Base-by-base conservation (phyloP, 116 monocot genomes). In the Papilionanthe hybrid region DNA sequence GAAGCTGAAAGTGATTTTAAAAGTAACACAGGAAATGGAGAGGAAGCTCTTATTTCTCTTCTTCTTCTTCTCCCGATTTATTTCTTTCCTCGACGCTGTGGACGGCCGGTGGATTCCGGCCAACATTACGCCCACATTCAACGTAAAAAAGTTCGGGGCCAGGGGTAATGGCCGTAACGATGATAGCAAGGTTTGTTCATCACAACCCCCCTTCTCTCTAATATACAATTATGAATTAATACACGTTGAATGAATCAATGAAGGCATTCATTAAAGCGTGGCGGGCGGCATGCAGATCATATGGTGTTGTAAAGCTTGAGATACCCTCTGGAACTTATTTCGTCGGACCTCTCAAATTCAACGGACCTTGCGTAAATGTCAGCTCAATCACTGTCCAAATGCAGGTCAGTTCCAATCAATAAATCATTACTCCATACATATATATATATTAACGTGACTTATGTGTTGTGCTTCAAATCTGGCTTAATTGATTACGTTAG, bases 251-350 rank as follows among this genome's bases (percentile, higher is more conserved):
- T 30, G 41, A 12, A 42, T 43, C 10, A 49, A n/a, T 82, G 75
- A 79, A 91, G 91, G 89, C 91, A 72, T 89, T 91, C 74, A 13
- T 53, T 49, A 74, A 65, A 5, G 85, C 85, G 41, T 93, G 93
- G 93, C 58, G 25, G 5, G 86, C 85, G 5, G 88, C 86, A 0
- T 93, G 93, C 66, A 29, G 47, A 20, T 81, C 83, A 1, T 50
- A 43, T 0, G 88, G 88, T 0, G 18, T 17, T 1, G 84, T 83
- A 0, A 83, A 71, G 27, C 11, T 90, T 23, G 0, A 84, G 63
- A 66, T 90, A 4, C 90, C 90, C 5, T 60, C 17, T 1, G 84
- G 66, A 8, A 83, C 82, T 4, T 93, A 85, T 29, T 75, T 90
- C 55, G 27, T 86, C 17, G 88, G 88, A 1, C 93, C 87, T 0